These are phyloP conservation scores for Raffaelea deltoideospora DNA, from an alignment of 2,329 filamentous ascomycete genomes.

Conservation along the genomic window DNA sequence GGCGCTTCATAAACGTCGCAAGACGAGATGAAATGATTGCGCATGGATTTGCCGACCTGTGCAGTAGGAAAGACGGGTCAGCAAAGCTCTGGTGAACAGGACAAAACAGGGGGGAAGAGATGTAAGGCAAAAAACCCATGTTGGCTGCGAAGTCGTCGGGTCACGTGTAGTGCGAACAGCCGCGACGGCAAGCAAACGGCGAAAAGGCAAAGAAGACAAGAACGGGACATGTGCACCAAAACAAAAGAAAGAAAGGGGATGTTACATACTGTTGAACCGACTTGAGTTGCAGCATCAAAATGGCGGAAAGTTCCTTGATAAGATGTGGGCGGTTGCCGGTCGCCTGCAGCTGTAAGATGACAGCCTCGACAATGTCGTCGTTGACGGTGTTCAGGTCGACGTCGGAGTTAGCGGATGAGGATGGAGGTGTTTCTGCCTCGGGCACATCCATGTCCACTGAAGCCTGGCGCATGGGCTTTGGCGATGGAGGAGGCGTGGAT, in stretches of 20 bases:
- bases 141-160: no score
- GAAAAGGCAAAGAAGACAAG: not conserved
- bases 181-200: not conserved
- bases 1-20: constrained; percentile 75
- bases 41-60: constrained; percentile 88
- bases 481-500: constrained; percentile 69
- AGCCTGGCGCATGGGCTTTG: constrained; percentile 25
- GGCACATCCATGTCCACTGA: constrained; percentile 22
- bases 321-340: constrained; percentile 86
- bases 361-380: constrained; percentile 87
- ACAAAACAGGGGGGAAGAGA: no score
- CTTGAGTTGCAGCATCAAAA: constrained; percentile 60
- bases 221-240: no score
- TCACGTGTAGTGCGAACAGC: no score
- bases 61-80: constrained; percentile 7
- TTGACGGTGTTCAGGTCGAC: constrained; percentile 74
- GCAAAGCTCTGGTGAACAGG: constrained; percentile 4
- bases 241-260: constrained; percentile 2
- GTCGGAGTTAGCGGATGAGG: constrained; percentile 23
- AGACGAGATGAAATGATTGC: constrained; percentile 91
- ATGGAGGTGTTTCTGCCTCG: not conserved
- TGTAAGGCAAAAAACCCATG: no score
- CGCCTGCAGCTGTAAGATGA: constrained; percentile 75
- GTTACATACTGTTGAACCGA: constrained; percentile 86
- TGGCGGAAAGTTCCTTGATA: constrained; percentile 78